Base-by-base conservation (phyloP, 108 stramenopile species). In the Fistulifera pelliculosa region DNA sequence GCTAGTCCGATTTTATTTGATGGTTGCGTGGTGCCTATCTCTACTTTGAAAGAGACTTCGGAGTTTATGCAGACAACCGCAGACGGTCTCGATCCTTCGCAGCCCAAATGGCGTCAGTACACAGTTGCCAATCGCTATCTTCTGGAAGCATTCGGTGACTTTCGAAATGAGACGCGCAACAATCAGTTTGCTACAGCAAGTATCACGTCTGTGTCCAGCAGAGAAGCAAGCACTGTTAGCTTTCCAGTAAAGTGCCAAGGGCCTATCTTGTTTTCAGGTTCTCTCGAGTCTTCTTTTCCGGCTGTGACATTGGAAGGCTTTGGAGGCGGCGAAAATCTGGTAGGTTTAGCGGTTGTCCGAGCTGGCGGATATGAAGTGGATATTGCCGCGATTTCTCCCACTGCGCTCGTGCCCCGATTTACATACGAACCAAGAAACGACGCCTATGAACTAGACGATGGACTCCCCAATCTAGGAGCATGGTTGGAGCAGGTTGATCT, bases 1-100 rank as follows among this genome's bases (percentile, higher is more conserved):
- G 84, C 82, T 1, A 71, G 73, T 35, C 88, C 88, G 12, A 63
- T 86, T 54, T 26, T 86, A 5, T 90, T 90, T 54, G 67, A 78
- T 41, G 84, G 82, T 4, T 71, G 72, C 0, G 60, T 79, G 28
- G 64, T 82, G 16, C 71, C 82, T 21, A 64, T 65, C 0, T 38
- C 51, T 10, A 31, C 42, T 18, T 56, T 90, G 0, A 41, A 68
- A 8, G 48, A 71, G 21, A 54, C 75, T 8, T 31, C 74, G 50
- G 70, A 71, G 5, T 61, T 49, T 31, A 50, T 80, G 31, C 54
- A 79, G 35, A 60, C 64, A 38, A 28, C 27, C 35, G 44, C 56
- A 28, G 35, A 64, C 10, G 42, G 15, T 5, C 31, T 35, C 8
- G 31, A 35, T 35, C 8, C 31, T 35, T 35, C 31, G 31, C 35